Base-by-base conservation (phyloP, 2,329 filamentous ascomycete genomes). In the Fusarium verticillioides region DNA sequence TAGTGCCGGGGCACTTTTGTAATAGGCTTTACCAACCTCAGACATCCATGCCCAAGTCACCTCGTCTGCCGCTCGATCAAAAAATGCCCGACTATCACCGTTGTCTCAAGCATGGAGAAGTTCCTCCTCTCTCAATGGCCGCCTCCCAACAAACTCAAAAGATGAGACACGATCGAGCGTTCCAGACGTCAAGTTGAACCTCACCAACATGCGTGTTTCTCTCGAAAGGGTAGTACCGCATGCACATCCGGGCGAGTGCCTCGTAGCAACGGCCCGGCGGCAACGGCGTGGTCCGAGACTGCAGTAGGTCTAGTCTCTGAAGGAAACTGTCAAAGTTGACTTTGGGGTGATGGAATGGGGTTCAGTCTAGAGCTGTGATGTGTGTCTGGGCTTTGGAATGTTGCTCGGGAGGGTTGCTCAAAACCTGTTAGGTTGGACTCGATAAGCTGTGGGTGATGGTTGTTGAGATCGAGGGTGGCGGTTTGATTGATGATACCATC, bases 191-290 rank as follows among this genome's bases (percentile, higher is more conserved):
- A 52, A 30, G 19, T 12, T 42, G 21, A 30, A 10, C 28, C n/a
- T 43, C 6, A 11, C 7, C n/a, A 12, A 7, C 34, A 61, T 40
- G 42, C 30, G 15, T 21, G 46, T 56, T 46, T 66, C 23, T 26
- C n/a, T 65, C 16, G 30, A 54, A 66, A 26, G 23, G 54, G 66
- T 15, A 66, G 26, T 23, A 15, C 50, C 11, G 16, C 32, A 37
- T 50, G 42, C 39, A 44, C 11, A 66, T 60, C 65, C 21, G 37
- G 18, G n/a, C 9, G 34, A 47, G 34, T 30, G 42, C 39, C 49
- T 16, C 9, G 21, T 52, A 21, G 44, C 16, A 49, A 23, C 70
- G 70, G 70, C 53, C 70, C 70, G 70, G 21, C 61, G 70, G 70
- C 23, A 71, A 58, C 42, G 70, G 70, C 44, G 42, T 63, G 28